These are phyloP conservation scores for Microcos paniculata DNA, from an alignment of 345 rosid species.

Conservation along the genomic window DNA sequence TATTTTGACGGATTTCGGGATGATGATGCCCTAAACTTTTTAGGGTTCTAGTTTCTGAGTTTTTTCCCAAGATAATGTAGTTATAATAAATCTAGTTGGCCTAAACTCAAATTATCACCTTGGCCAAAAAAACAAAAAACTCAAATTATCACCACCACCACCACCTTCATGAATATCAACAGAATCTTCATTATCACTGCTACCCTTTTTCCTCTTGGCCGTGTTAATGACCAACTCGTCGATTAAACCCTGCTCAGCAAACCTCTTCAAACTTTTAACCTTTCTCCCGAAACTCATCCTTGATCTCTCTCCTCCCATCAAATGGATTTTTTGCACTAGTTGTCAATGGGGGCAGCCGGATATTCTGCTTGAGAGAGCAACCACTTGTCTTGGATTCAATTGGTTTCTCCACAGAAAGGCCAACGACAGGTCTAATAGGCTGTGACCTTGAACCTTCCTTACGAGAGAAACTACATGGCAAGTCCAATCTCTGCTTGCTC, in stretches of 20 bases:
- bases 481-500: conserved; percentile 97
- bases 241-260: conserved; percentile 54
- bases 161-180: conserved; percentile 32
- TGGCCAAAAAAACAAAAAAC: no score
- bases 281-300: conserved; percentile 67
- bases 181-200: conserved; percentile 25
- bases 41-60: no score
- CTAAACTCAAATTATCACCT: no score
- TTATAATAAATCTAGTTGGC: no score
- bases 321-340: conserved; percentile 39
- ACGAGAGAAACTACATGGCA: conserved; percentile 78
- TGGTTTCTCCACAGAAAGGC: conserved; percentile 70
- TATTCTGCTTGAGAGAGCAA: conserved; percentile 78
- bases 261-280: conserved; percentile 81
- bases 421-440: conserved; percentile 67
- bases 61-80: no score
- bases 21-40: no score
- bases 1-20: background rate
- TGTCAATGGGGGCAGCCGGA: conserved; percentile 87
- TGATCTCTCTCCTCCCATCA: conserved; percentile 51
- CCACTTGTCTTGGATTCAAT: conserved; percentile 55
- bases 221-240: conserved; percentile 62
- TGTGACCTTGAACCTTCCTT: conserved; percentile 74
- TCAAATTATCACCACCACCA: conserved; percentile 46
- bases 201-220: conserved; percentile 70